Evolutionary conservation across 176 grass and related monocot genomes (phyloP), one percentile per base, ranked within the genome.

Genomic region (Carex myosuroides): DNA sequence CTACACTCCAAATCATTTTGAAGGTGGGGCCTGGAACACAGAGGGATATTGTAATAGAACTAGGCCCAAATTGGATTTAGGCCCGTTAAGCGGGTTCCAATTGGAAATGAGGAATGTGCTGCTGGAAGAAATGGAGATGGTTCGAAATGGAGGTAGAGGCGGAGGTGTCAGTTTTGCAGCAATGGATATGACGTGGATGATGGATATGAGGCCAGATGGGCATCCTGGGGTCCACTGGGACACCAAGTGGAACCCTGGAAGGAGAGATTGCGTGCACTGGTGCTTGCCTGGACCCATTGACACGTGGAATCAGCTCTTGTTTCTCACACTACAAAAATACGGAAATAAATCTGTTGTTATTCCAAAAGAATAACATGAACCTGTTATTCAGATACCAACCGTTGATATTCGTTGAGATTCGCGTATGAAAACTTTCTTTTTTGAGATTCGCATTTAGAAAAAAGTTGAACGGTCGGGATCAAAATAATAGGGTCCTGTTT

Each of bases 281-380:
- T 88, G 87, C 82, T 21, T 88, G 20, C 87, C 87, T 4, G 87
- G 86, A 17, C 55, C 81, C 1, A 50, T 88, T 14, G 86, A 88
- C 33, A 85, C 74, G 3, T 88, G 87, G 87, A 89, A 81, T 30
- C 74, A 89, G 13, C 64, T 85, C 18, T 56, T 89, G 16, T 61
- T 89, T 63, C 22, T 52, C 48, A 70, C 18, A 3, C 62, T 83
- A 18, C 24, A 83, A 37, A 52, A 35, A 42, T 42, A 42, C 41
- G 29, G 1, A 29, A 29, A 29, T 42, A 42, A 0, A 42, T 42
- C 41, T 42, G 39, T 41, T 41, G 39, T 6, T 6, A 42, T 42
- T 42, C 6, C 39, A 42, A 29, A 29, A 29, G 1, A 29, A 6
- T 42, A 29, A 29, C 1, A 29, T 29, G 1, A 29, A 29, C 29